phyloP scores from a whole-genome alignment of 169 alveolate genomes.

The Plasmodium chabaudi region DNA sequence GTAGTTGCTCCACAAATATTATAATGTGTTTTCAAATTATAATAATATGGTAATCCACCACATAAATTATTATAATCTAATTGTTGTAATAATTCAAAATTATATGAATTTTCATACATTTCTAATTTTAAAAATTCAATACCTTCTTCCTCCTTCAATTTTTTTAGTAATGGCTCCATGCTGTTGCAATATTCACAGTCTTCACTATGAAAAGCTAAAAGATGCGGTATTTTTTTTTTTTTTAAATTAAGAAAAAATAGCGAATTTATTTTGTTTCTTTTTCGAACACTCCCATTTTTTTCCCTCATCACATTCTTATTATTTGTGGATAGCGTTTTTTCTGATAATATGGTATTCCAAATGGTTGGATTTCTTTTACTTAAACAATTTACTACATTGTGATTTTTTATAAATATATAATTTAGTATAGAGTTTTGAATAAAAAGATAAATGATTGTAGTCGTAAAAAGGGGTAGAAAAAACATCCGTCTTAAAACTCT shows the following conservation, averaged over 20 bases:
- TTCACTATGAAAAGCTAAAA: slow-evolving; percentile 82
- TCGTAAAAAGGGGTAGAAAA: background rate
- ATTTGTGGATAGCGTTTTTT: background rate
- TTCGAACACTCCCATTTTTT: background rate
- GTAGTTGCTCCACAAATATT: slow-evolving; percentile 89
- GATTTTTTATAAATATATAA: background rate
- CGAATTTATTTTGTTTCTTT: slow-evolving; percentile 8
- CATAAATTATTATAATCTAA: slow-evolving; percentile 80
- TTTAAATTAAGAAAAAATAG: slow-evolving; percentile 47
- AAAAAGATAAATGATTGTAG: background rate
- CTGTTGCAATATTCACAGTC: slow-evolving; percentile 85
- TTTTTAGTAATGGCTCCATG: slow-evolving; percentile 26
- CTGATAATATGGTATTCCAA: background rate
- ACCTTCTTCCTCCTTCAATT: slow-evolving; percentile 51
- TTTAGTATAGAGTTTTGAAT: background rate
- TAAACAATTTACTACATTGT: background rate
- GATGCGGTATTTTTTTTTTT: slow-evolving; percentile 80
- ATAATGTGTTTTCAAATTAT: slow-evolving; percentile 81
- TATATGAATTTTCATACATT: slow-evolving; percentile 32
- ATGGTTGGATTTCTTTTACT: background rate
- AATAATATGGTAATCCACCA: slow-evolving; percentile 90
- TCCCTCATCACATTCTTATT: background rate
- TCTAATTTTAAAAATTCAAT: slow-evolving; percentile 46
- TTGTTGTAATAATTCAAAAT: slow-evolving; percentile 81
- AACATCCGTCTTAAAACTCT: background rate